Percentiles rank a stretch among this genome's conserved stretches.
phyloP scores from a whole-genome alignment of 805 yeast species.

The Wickerhamiella kurtzmanii region DNA sequence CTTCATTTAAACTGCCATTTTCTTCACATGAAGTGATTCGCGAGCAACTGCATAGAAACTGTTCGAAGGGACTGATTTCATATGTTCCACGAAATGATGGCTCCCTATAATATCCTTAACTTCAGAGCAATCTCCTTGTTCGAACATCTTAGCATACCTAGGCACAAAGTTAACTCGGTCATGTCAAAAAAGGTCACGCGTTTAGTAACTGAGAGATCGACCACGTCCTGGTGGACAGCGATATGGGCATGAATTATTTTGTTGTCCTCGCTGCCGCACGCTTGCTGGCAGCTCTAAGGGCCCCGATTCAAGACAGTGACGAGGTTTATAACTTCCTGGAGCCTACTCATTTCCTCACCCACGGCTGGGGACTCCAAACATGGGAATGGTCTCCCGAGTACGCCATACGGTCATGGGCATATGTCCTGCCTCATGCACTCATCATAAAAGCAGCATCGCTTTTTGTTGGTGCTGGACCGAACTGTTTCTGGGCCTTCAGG shows the following conservation, averaged over 20 bases:
- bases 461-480: conserved; percentile 14
- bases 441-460: conserved; percentile 14
- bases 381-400: conserved; percentile 93
- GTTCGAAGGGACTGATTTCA: no score
- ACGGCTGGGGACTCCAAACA: conserved; percentile 84
- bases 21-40: neutral
- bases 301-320: conserved; percentile 83
- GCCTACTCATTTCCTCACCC: conserved; percentile 61
- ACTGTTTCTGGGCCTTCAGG: conserved; percentile 43
- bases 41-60: no score
- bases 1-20: no score
- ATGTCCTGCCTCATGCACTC: conserved; percentile 37
- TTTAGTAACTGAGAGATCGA: neutral
- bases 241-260: conserved; percentile 1
- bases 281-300: conserved; percentile 33
- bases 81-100: no score
- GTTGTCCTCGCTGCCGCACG: conserved; percentile 20
- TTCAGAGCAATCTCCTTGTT: neutral
- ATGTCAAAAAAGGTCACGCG: neutral
- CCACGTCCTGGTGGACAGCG: neutral
- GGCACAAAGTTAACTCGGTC: no score
- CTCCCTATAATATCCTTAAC: no score
- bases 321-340: conserved; percentile 92
- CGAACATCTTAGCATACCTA: no score
- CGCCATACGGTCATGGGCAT: conserved; percentile 79